A percentile compares a stretch with the other conserved stretches of the same genome.
Conservation (phyloP, 2,329 filamentous ascomycete genomes). For the Leptosphaerulina australis region DNA sequence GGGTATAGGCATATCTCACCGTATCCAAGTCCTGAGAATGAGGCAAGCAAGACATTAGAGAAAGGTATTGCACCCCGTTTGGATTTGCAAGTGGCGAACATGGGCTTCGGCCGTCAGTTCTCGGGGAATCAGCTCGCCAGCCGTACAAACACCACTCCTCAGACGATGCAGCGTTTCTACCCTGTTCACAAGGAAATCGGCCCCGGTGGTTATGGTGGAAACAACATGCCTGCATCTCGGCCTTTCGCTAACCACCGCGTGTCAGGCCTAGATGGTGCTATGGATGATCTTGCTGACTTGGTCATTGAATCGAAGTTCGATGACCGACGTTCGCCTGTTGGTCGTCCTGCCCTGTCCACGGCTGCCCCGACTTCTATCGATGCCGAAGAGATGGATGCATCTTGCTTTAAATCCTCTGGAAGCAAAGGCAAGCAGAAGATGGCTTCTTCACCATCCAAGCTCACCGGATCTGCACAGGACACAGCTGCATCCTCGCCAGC, state of each 20-base stretch:
- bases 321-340: slow-evolving; percentile 17
- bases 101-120: slow-evolving; percentile 24
- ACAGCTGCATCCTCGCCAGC: slow-evolving; percentile 32
- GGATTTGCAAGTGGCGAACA: slow-evolving; percentile 17
- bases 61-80: slow-evolving; percentile 23
- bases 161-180: slow-evolving; percentile 36
- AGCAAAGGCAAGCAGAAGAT: slow-evolving; percentile 43
- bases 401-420: slow-evolving; percentile 40
- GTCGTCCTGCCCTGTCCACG: slow-evolving; percentile 11
- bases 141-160: slow-evolving; percentile 28
- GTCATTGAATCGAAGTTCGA: slow-evolving; percentile 26
- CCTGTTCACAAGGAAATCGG: slow-evolving; percentile 31
- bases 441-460: slow-evolving; percentile 33
- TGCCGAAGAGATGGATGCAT: slow-evolving; percentile 31
- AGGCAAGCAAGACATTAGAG: slow-evolving; percentile 22
- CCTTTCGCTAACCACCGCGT: slow-evolving; percentile 34
- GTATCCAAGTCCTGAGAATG: slow-evolving; percentile 18
- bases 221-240: slow-evolving; percentile 20
- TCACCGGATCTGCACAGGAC: slow-evolving; percentile 19
- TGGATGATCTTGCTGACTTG: slow-evolving; percentile 47
- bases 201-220: slow-evolving; percentile 12
- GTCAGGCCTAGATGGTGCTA: slow-evolving; percentile 47
- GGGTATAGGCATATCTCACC: slow-evolving; percentile 17
- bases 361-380: slow-evolving; percentile 12
- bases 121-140: slow-evolving; percentile 37